These are phyloP conservation scores for Sporisorium graminicola DNA, from an alignment of 1,284 basidiomycete species.

Conservation along the genomic window DNA sequence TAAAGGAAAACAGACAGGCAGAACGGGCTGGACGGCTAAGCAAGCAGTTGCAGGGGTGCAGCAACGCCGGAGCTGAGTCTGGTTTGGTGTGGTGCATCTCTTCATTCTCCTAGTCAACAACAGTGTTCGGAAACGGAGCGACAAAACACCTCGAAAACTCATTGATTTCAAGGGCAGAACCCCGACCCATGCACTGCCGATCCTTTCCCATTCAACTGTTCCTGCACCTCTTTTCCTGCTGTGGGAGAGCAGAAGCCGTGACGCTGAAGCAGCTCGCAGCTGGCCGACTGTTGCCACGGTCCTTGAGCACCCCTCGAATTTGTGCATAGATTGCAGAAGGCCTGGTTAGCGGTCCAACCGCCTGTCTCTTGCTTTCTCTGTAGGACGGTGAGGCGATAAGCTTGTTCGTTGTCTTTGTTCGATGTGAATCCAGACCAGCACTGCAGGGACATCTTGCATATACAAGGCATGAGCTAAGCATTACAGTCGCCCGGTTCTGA, in stretches of 20 bases:
- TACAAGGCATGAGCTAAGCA: too few relatives aligned
- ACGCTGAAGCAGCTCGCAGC: neutral
- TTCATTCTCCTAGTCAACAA: neutral
- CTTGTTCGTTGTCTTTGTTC: too few relatives aligned
- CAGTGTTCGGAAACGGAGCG: too few relatives aligned
- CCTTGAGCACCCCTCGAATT: neutral
- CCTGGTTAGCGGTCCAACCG: neutral
- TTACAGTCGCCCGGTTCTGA: too few relatives aligned
- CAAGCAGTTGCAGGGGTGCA: too few relatives aligned
- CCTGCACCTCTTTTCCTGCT: neutral
- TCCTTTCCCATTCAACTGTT: neutral
- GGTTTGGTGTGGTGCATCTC: neutral
- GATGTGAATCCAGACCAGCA: too few relatives aligned
- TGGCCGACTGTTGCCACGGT: neutral
- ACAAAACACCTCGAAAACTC: neutral
- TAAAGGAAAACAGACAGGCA: neutral
- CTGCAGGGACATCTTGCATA: too few relatives aligned
- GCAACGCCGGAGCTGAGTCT: slow-evolving; percentile 1
- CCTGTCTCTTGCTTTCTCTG: neutral
- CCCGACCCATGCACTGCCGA: slow-evolving; percentile 4
- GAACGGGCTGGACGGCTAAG: too few relatives aligned
- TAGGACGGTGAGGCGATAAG: neutral
- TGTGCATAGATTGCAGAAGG: too few relatives aligned
- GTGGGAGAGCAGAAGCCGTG: too few relatives aligned
- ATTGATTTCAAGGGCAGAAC: neutral